Evolutionary conservation across 768 basidiomycete species (phyloP), one percentile per base, ranked within the genome.

Genomic region (Mycena chlorophos): DNA sequence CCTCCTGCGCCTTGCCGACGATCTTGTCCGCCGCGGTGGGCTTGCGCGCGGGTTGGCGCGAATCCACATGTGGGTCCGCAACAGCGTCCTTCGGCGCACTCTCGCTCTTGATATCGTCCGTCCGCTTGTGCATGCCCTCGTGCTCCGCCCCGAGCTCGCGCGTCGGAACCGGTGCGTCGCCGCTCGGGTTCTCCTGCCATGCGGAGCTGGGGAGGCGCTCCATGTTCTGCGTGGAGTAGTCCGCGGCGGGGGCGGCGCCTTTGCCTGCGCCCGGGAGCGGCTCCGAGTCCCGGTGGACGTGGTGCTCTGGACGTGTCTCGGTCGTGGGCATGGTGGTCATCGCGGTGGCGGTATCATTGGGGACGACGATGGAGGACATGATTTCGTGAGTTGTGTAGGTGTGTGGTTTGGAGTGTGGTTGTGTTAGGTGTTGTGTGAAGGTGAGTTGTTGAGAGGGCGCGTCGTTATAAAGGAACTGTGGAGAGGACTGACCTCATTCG

Each of bases 1-100:
- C 84, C 75, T 85, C 78, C 62, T 86, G 74, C 0, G 78, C 73
- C 71, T 86, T 85, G 3, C 85, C 84, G 30, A 83, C 60, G 20
- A 84, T 55, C 67, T 81, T 86, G 68, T 87, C 85, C 6, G 73
- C 66, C 0, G 79, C 19, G 25, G 62, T 73, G 26, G 80, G 73
- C 25, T 80, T 75, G 3, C 75, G 74, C 58, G 71, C 65, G 0
- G 75, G 71, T 20, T 71, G 40, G 2, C 29, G 28, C 48, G 73
- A 65, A 2, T 68, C 64, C 17, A 63, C 56, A 2, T 71, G 73
- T n/a, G n/a, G n/a, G 39, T 65, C 74, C 14, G 49, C 55, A 14
- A 72, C 54, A 1, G 72, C 70, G n/a, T n/a, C n/a, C n/a, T n/a
- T n/a, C n/a, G n/a, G n/a, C n/a, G n/a, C n/a, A n/a, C n/a, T n/a